Evolutionary conservation across 371 early-diverging fungal genomes (phyloP).

Genomic region (Apophysomyces variabilis): DNA sequence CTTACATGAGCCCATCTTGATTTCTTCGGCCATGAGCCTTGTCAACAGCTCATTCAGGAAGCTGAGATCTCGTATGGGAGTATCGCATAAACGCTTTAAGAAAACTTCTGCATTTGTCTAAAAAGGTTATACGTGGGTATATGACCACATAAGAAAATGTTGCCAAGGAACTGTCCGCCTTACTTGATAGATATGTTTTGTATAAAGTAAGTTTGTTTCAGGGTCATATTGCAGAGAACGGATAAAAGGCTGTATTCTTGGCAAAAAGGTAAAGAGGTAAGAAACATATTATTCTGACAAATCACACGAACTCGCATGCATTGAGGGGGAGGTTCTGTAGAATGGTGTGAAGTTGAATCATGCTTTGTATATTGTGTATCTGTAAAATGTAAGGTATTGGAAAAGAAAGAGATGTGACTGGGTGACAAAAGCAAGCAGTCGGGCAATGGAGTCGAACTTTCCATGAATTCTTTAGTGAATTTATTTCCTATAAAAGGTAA

Average conservation of each 20-base stretch:
- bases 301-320: constrained; percentile 12
- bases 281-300: neutral
- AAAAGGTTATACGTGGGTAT: no score
- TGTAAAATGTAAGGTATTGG: neutral
- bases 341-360: constrained; percentile 8
- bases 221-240: constrained; percentile 15
- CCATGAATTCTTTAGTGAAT: constrained; percentile 4
- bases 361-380: neutral
- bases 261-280: constrained; percentile 13
- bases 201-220: constrained; percentile 8
- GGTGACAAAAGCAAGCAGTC: neutral
- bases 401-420: constrained; percentile 16
- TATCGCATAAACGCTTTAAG: neutral
- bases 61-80: neutral
- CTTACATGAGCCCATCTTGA: neutral
- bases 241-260: constrained; percentile 8
- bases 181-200: constrained; percentile 6
- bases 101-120: neutral
- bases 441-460: constrained; percentile 17
- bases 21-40: neutral
- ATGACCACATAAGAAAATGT: no score
- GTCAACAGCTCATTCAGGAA: neutral
- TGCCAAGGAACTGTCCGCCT: neutral
- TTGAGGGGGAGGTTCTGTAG: constrained; percentile 7
- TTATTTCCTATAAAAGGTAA: constrained; percentile 15